Conservation (phyloP, 176 grass and related monocot genomes). For the Neostapfia colusana region DNA sequence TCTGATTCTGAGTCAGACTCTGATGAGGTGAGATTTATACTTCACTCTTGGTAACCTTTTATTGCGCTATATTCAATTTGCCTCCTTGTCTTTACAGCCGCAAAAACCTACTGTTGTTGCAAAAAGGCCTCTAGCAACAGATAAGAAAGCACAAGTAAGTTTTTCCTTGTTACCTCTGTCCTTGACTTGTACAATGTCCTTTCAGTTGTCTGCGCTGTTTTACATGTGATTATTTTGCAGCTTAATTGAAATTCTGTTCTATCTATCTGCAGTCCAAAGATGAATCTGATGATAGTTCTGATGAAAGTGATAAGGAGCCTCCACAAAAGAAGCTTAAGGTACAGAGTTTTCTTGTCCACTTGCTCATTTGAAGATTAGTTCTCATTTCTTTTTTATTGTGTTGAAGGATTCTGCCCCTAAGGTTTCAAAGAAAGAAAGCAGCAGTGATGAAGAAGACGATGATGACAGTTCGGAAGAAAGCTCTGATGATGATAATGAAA, state of each 20-base stretch:
- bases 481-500: constrained; percentile 6
- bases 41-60: background rate
- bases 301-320: constrained; percentile 57
- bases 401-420: constrained; percentile 26
- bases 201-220: constrained; percentile 1
- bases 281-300: constrained; percentile 48
- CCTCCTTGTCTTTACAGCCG: constrained; percentile 38
- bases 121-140: constrained; percentile 38
- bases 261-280: constrained; percentile 27
- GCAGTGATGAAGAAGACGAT: constrained; percentile 43
- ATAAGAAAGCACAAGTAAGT: constrained; percentile 42
- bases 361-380: background rate
- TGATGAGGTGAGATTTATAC: constrained; percentile 30
- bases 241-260: background rate
- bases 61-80: background rate
- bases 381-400: background rate
- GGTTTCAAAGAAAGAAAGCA: constrained; percentile 46
- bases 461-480: constrained; percentile 25
- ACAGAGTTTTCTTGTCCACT: background rate
- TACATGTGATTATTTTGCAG: constrained; percentile 8
- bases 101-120: constrained; percentile 28
- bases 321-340: constrained; percentile 62
- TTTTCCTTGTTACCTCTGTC: constrained; percentile 20
- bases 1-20: constrained; percentile 53
- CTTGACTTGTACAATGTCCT: background rate